Conservation (phyloP, 768 basidiomycete species). For the Auriscalpium microsporum region DNA sequence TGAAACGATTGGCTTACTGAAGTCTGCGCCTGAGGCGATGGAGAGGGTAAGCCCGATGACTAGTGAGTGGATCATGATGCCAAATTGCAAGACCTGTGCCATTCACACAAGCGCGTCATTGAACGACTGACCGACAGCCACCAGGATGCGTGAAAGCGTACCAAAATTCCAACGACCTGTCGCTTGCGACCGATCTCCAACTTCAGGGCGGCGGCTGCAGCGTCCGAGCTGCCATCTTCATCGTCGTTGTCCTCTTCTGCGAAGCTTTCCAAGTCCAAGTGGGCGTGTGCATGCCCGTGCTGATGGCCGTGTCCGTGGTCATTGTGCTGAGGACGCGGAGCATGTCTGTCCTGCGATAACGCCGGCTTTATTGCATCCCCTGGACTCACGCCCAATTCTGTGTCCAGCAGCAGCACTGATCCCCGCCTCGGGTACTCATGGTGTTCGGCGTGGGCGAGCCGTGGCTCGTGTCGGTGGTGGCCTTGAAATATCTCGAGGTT, state of each 20-base stretch:
- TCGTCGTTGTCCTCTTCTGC: slow-evolving; percentile 1
- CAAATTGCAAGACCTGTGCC: slow-evolving; percentile 65
- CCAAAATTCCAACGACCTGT: slow-evolving; percentile 69
- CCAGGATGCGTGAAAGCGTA: slow-evolving; percentile 25
- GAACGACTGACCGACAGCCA: neutral
- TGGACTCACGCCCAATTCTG: too few relatives aligned
- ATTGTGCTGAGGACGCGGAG: neutral
- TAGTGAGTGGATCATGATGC: slow-evolving; percentile 81
- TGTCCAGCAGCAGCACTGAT: neutral
- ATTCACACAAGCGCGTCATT: neutral
- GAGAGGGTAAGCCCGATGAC: slow-evolving; percentile 74
- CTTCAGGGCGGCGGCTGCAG: slow-evolving; percentile 14
- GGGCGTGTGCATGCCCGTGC: neutral
- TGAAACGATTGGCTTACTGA: slow-evolving; percentile 39
- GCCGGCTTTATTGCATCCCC: too few relatives aligned
- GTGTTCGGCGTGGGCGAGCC: slow-evolving; percentile 20
- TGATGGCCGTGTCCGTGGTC: neutral
- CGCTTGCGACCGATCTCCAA: slow-evolving; percentile 42
- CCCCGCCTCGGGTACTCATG: slow-evolving; percentile 5
- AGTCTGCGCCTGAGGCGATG: slow-evolving; percentile 60
- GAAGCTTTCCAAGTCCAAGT: slow-evolving; percentile 8
- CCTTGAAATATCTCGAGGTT: slow-evolving; percentile 22
- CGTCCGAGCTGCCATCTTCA: neutral
- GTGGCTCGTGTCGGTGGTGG: slow-evolving; percentile 28
- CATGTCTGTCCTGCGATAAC: too few relatives aligned